Conservation (phyloP, 1,139 yeast species). For the Candida tropicalis region DNA sequence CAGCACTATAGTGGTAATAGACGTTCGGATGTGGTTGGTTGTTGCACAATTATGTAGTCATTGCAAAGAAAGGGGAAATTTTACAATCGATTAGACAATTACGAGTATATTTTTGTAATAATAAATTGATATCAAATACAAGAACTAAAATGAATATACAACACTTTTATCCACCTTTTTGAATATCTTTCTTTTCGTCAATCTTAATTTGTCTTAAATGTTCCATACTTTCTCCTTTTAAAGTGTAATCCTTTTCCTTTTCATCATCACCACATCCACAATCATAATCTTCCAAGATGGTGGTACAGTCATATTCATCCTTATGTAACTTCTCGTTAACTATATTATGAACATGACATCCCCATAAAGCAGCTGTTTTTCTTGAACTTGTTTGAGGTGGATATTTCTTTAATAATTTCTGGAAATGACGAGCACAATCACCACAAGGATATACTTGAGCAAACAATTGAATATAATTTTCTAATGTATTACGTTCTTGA, state of each 20-base stretch:
- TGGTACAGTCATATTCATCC: constrained; percentile 78
- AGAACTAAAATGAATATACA: not conserved
- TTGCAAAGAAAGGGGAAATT: not conserved
- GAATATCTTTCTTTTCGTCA: constrained; percentile 44
- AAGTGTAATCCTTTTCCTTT: constrained; percentile 41
- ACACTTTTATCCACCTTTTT: constrained; percentile 36
- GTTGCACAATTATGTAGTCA: constrained; percentile 47
- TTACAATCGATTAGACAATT: not conserved
- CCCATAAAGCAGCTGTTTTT: constrained; percentile 91
- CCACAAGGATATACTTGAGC: constrained; percentile 91
- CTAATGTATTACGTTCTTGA: constrained; percentile 64
- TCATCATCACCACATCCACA: constrained; percentile 93
- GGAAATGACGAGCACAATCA: constrained; percentile 93
- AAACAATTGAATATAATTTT: constrained; percentile 55
- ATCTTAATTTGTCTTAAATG: constrained; percentile 46
- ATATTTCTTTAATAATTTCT: constrained; percentile 58
- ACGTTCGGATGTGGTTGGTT: constrained; percentile 25
- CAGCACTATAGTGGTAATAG: constrained; percentile 7
- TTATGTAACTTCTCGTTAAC: constrained; percentile 78
- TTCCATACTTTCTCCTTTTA: constrained; percentile 39
- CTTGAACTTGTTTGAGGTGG: constrained; percentile 88
- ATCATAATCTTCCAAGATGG: constrained; percentile 84
- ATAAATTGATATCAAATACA: too few species aligned
- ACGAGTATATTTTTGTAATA: not conserved
- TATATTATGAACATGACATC: constrained; percentile 88